These are phyloP conservation scores for Colletotrichum tropicale DNA, from an alignment of 2,329 filamentous ascomycete species.

Conservation along the genomic window DNA sequence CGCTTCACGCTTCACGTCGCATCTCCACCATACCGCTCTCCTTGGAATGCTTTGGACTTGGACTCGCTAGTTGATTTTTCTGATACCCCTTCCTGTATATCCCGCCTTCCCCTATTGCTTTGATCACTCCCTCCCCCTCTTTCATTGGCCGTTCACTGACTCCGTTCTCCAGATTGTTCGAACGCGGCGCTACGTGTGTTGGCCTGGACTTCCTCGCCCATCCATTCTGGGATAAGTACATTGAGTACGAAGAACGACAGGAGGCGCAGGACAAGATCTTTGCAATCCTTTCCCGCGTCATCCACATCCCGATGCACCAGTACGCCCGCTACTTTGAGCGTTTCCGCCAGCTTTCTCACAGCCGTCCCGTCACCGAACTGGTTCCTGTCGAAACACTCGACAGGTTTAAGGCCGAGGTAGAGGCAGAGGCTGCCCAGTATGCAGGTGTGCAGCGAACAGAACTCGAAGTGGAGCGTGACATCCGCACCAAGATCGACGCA, in stretches of 20 bases:
- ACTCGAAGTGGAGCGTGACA: constrained; percentile 80
- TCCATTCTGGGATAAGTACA: constrained; percentile 98
- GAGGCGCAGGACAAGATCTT: constrained; percentile 87
- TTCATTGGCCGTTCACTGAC: constrained; percentile 29
- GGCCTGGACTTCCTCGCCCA: constrained; percentile 94
- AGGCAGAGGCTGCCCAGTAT: constrained; percentile 62
- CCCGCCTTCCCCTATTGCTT: constrained; percentile 47
- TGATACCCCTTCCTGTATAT: constrained; percentile 64
- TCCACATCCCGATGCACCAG: constrained; percentile 92
- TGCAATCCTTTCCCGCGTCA: constrained; percentile 79
- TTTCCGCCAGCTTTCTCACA: constrained; percentile 78
- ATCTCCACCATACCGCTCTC: constrained; percentile 30
- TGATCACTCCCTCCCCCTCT: constrained; percentile 27
- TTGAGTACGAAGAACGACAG: constrained; percentile 93
- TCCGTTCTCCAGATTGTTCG: constrained; percentile 76
- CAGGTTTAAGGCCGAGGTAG: constrained; percentile 74
- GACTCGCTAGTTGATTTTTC: constrained; percentile 57
- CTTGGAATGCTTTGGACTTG: constrained; percentile 48
- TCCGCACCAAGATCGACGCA: constrained; percentile 79
- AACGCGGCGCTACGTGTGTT: constrained; percentile 83
- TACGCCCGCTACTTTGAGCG: constrained; percentile 95
- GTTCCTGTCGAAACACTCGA: constrained; percentile 70
- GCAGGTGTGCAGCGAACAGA: constrained; percentile 65
- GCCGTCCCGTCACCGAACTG: constrained; percentile 74
- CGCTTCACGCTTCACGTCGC: constrained; percentile 51